Evolutionary conservation across 2,329 filamentous ascomycete species (phyloP), one percentile per base, ranked within the genome.

Genomic region (Reticulascus tulasneorum): DNA sequence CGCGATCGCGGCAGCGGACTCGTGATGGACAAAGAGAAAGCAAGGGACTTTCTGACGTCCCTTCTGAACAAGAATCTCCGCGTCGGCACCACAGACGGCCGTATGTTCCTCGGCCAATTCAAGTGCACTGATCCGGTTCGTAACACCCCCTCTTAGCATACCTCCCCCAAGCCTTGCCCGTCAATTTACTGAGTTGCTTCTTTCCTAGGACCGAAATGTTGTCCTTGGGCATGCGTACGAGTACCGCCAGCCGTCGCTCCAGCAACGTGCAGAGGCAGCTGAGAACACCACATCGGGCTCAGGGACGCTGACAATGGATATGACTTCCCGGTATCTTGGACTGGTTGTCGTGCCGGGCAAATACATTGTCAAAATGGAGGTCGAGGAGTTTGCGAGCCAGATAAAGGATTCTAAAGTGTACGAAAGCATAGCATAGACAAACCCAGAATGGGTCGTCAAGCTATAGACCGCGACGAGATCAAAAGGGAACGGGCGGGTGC

Each of bases 91-190:
- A 86, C 80, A 5, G 91, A 97, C 57, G 79, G 78, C 12, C 86
- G 93, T 42, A 81, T 95, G 59, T 98, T 97, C 60, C 79, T 89
- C 37, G 93, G 93, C 15, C 75, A 81, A 46, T 86, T 98, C 65
- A 96, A 94, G 63, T 98, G 93, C 67, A 96, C 90, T 20, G 93
- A 98, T 67, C 80, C 84, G 41, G 89, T 94, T 66, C 33, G 76
- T 71, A 29, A 21, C 7, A 17, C 10, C 23, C 12, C 26, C 27
- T 34, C 29, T 39, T 19, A 22, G 30, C 29, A 17, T 19, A 23
- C n/a, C 12, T 19, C 22, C 27, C 40, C 19, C 19, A 18, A 9
- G 12, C 30, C 21, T 33, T 31, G 17, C 27, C 39, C 10, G 31
- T 30, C 5, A 24, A 29, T 21, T 6, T n/a, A 26, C 11, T 30